Conservation (phyloP, 495 filamentous ascomycete genomes). For the Podospora comata region DNA sequence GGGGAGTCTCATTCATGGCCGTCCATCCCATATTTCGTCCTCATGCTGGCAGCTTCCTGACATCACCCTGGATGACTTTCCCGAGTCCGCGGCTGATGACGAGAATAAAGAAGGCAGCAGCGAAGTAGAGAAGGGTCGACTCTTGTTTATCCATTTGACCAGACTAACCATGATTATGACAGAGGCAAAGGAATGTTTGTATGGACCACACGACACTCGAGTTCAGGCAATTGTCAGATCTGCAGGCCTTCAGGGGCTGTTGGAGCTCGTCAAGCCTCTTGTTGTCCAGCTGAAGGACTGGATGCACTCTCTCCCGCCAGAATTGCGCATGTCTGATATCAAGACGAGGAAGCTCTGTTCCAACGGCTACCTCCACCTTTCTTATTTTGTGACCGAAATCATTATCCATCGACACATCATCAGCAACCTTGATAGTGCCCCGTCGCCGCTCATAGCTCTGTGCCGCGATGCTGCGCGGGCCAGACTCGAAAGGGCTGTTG, state of each 20-base stretch:
- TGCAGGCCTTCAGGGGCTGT: conserved; percentile 41
- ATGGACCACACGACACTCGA: conserved; percentile 30
- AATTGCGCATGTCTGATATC: conserved; percentile 51
- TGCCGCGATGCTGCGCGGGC: conserved; percentile 70
- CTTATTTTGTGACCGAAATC: conserved; percentile 65
- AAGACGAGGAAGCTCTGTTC: conserved; percentile 38
- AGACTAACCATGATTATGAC: conserved; percentile 59
- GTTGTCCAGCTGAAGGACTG: conserved; percentile 61
- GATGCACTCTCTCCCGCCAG: conserved; percentile 53
- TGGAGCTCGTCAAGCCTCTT: conserved; percentile 60
- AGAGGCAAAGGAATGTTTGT: conserved; percentile 59
- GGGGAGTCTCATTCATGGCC: conserved; percentile 64
- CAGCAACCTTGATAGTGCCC: conserved; percentile 45
- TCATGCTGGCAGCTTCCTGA: conserved; percentile 64
- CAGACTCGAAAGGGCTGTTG: conserved; percentile 54
- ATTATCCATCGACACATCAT: conserved; percentile 63
- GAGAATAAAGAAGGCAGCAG: conserved; percentile 50
- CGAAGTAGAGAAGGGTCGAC: conserved; percentile 54
- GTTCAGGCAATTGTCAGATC: conserved; percentile 18
- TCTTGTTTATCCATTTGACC: conserved; percentile 58
- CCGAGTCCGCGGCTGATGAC: conserved; percentile 49
- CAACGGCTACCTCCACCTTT: conserved; percentile 61
- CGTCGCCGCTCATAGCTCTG: conserved; percentile 59
- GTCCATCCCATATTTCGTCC: conserved; percentile 62
- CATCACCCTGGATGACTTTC: conserved; percentile 58